These are phyloP conservation scores for Aspergillus japonicus DNA, from an alignment of 2,329 filamentous ascomycete genomes.

Conservation along the genomic window DNA sequence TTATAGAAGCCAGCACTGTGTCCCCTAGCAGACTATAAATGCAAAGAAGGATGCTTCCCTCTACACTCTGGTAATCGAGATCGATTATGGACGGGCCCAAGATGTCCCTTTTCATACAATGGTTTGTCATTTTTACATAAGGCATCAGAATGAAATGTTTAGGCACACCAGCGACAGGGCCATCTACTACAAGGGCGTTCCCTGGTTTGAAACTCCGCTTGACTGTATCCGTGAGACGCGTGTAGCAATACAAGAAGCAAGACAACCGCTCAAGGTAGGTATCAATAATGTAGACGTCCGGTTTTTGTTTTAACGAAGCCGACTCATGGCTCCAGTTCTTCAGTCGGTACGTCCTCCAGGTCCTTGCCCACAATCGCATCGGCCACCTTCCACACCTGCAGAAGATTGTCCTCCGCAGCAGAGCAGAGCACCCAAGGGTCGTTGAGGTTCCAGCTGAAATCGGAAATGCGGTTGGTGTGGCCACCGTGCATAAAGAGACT, in stretches of 20 bases:
- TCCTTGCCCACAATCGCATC: slow-evolving; percentile 79
- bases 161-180: not conserved
- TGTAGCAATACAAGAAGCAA: slow-evolving; percentile 1
- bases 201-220: not conserved
- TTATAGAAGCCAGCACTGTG: too few relatives aligned
- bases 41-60: not conserved
- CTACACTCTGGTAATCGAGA: not conserved
- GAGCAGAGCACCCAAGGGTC: slow-evolving; percentile 96
- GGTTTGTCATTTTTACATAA: not conserved
- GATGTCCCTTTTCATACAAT: not conserved
- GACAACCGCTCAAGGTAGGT: slow-evolving; percentile 6
- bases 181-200: not conserved
- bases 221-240: not conserved
- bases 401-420: slow-evolving; percentile 91
- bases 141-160: not conserved
- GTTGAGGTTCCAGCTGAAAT: slow-evolving; percentile 97
- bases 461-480: slow-evolving; percentile 92
- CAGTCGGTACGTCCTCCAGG: slow-evolving; percentile 69
- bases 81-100: not conserved
- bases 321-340: slow-evolving; percentile 65
- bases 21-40: not conserved
- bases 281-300: slow-evolving; percentile 20
- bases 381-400: slow-evolving; percentile 91
- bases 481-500: slow-evolving; percentile 98
- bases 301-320: slow-evolving; percentile 48